A percentile compares a stretch with the other conserved stretches of the same genome.
Conservation (phyloP, 1,139 yeast genomes). For the Cylindricascospora bacillispora region DNA sequence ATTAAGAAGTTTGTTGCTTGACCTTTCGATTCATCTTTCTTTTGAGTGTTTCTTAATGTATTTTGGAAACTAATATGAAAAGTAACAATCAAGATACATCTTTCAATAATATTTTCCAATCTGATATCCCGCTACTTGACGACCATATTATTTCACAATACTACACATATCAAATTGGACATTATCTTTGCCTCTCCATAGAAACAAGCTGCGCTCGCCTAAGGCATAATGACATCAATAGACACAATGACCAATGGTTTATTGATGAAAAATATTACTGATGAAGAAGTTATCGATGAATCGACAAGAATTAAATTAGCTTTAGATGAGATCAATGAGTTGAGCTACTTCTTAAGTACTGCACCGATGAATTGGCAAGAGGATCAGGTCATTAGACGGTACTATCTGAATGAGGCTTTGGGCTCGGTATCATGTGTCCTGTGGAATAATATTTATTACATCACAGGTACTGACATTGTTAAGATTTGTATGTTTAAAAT, state of each 20-base stretch:
- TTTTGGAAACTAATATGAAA: too few species aligned
- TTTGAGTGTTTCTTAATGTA: too few species aligned
- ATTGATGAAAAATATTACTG: background rate
- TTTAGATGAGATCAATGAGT: constrained; percentile 39
- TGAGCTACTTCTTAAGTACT: constrained; percentile 74
- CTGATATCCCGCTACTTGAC: too few species aligned
- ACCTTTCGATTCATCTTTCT: too few species aligned
- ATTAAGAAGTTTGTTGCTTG: too few species aligned
- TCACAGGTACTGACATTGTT: constrained; percentile 94
- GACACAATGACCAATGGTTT: background rate
- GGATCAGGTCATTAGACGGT: constrained; percentile 75
- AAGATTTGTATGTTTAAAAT: constrained; percentile 81
- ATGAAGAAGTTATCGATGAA: background rate
- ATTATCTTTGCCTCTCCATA: too few species aligned
- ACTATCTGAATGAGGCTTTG: constrained; percentile 76
- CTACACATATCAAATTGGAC: too few species aligned
- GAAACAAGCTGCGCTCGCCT: too few species aligned
- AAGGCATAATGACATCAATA: too few species aligned
- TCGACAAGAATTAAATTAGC: constrained; percentile 1
- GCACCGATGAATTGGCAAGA: constrained; percentile 95
- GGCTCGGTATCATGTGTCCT: constrained; percentile 83
- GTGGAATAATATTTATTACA: constrained; percentile 83
- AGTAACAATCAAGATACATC: too few species aligned
- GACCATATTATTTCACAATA: too few species aligned
- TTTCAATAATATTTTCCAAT: too few species aligned